Conservation (phyloP, 257 asterid species). For the Primulina huaijiensis region DNA sequence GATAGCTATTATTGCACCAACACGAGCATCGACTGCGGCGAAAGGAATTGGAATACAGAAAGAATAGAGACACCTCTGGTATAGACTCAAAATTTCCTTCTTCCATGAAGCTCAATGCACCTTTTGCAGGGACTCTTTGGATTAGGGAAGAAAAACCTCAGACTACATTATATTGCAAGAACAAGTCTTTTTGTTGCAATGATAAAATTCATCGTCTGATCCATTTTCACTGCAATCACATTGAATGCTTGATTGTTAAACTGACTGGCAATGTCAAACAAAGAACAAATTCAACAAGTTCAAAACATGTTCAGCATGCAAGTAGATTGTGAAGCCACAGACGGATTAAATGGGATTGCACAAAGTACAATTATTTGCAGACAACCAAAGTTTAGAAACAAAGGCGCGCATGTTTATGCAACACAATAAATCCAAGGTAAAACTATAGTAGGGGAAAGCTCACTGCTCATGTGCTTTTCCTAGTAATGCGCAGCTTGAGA, state of each 20-base stretch:
- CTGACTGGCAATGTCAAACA: not conserved
- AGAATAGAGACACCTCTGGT: not conserved
- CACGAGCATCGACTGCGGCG: not conserved
- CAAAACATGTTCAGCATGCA: not conserved
- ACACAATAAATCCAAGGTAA: not conserved
- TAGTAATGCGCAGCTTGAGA: no score
- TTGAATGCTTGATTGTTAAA: conserved; percentile 27
- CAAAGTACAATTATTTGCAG: not conserved
- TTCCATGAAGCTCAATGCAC: not conserved
- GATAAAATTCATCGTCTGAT: conserved; percentile 74
- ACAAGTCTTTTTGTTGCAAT: conserved; percentile 52
- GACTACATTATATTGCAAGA: conserved; percentile 81
- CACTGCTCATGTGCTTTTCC: no score
- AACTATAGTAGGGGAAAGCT: not conserved
- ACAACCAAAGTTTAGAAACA: not conserved
- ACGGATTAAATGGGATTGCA: not conserved
- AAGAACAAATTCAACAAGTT: not conserved
- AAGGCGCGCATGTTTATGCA: not conserved
- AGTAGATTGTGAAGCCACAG: not conserved
- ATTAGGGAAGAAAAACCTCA: not conserved
- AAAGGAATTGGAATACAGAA: not conserved
- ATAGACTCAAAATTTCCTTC: not conserved
- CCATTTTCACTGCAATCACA: conserved; percentile 64
- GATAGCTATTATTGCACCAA: not conserved
- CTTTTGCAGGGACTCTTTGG: not conserved